Base-by-base conservation (phyloP, 805 yeast species). In the Candida odintsovae region DNA sequence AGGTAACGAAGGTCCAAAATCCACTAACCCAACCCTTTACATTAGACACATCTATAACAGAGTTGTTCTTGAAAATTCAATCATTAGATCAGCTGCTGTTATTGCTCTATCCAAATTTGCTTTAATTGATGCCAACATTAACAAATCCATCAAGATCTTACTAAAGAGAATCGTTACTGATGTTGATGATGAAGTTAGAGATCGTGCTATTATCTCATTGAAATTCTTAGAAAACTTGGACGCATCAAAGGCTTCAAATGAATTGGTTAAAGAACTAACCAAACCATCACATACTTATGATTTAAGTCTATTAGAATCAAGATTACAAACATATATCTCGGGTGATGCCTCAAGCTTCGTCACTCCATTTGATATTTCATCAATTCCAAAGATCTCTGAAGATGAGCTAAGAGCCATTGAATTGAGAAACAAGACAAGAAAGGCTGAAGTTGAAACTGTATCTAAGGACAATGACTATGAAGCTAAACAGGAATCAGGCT, bases 11-110 rank as follows among this genome's bases (percentile, higher is more conserved):
- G 99, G 99, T 50, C 97, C 99, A 59, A 71, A 75, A 48, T 83
- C 96, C 6, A 56, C 83, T 8, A 85, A 84, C 53, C 97, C 98
- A 47, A 85, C 96, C 1, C 75, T 86, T 58, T 92, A 89, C 67
- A 90, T 94, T 52, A 84, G 99, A 71, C 96, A 90, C 67, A 92
- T 94, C 56, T 94, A 92, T 72, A 94, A 94, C 77, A 81, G 99
- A 65, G 92, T 94, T 63, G 97, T 92, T 6, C 78, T 94, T 62
- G 99, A 94, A 63, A 94, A 94, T 67, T 88, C 98, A 6, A 83
- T 90, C 48, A 90, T 94, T 46, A 82, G 99, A 65, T 90, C 97
- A 3, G 90, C 97, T 36, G 99, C 99, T 0, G 95, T 94, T 38
- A 80, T 87, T 55, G 90, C 98, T 0, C 75, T 94, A 53, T 82